Evolutionary conservation across 108 stramenopile genomes (phyloP), one percentile per base, ranked within the genome.

Genomic region (Cyclotella baltica): DNA sequence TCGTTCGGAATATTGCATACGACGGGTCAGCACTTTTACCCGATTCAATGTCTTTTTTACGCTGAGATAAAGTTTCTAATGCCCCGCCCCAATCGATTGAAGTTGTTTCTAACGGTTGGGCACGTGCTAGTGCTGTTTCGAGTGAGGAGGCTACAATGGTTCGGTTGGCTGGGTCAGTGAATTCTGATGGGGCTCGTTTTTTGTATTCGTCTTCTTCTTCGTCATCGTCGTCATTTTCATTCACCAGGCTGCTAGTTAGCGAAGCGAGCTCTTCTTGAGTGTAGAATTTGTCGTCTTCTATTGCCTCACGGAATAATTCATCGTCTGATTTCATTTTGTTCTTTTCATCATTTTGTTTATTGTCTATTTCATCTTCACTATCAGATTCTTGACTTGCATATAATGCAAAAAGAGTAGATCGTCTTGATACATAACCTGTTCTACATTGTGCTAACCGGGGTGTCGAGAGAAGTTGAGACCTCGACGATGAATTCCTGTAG

Each of bases 51-150:
- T 95, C 93, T 27, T 84, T 81, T 10, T 92, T 79, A 5, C 93
- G 81, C 46, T 85, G 56, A 9, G 86, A 77, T 9, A 95, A 80
- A 50, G 84, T 86, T 20, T 86, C 85, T 37, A 90, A 59, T 22
- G 88, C 93, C 19, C 90, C 91, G 31, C 91, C 93, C 93, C 93
- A 95, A 68, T 95, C 91, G 20, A 89, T 35, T 27, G 75, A 67
- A 25, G 82, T 61, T 27, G 72, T 74, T 46, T 64, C 51, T 22
- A 85, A 76, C 9, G 58, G 65, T 27, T 40, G 51, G 40, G 67
- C 66, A 38, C 75, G 73, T 25, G 73, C 47, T 1, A 77, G 27
- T 47, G 82, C 51, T 50, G 81, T 38, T 73, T 36, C 55, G 53
- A 65, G 25, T 65, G 70, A 52, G 59, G 43, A 69, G n/a, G 52